Conservation (phyloP, 176 grass and related monocot genomes). For the Lolium perenne region DNA sequence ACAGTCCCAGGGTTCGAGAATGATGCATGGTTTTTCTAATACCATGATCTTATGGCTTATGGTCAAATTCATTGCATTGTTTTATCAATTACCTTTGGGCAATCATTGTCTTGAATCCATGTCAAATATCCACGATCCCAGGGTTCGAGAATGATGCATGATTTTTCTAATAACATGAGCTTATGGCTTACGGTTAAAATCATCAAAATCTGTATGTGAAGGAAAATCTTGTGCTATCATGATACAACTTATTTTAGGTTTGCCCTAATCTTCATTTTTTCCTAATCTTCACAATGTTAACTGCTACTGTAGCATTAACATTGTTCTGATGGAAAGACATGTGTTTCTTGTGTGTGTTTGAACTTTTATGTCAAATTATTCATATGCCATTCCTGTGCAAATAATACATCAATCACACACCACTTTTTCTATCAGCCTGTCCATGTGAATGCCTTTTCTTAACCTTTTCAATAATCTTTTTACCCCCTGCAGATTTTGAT, state of each 20-base stretch:
- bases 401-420: background rate
- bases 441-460: constrained; percentile 2
- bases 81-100: too few species aligned
- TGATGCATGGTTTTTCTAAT: constrained; percentile 14
- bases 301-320: background rate
- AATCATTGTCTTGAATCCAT: background rate
- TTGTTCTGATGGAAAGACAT: background rate
- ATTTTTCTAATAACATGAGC: background rate
- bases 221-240: background rate
- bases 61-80: too few species aligned
- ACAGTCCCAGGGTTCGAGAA: background rate
- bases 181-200: background rate
- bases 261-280: constrained; percentile 16
- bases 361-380: background rate
- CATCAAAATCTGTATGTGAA: background rate
- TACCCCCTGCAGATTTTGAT: constrained; percentile 75
- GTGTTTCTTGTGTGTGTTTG: background rate
- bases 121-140: background rate
- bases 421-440: background rate
- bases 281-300: constrained; percentile 4
- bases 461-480: constrained; percentile 35
- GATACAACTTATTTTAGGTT: background rate
- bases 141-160: constrained; percentile 17
- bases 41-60: background rate
- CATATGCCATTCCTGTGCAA: background rate